Base-by-base conservation (phyloP, 1,284 basidiomycete genomes). In the Sanghuangporus sanghuang region DNA sequence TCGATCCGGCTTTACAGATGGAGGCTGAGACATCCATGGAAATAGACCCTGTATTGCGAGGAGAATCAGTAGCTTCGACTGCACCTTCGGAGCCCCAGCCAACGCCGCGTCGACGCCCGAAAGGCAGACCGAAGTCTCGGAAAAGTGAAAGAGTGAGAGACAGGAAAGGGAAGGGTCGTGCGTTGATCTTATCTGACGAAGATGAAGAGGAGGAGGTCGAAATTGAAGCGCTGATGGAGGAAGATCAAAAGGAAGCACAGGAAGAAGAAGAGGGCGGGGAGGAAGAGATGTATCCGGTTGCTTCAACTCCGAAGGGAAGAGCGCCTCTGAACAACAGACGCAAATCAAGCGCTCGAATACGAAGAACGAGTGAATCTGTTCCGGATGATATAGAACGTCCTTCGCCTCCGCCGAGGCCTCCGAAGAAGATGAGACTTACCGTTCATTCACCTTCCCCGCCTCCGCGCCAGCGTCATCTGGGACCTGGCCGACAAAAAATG, bases 51-150 rank as follows among this genome's bases (percentile, higher is more conserved):
- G 56, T 62, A 9, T 48, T 67, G 16, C 73, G 74, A 35, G 79
- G 77, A 66, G 66, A 73, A 5, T 83, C 82, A 7, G 75, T 83
- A 14, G 81, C 83, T 1, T 79, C 82, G 1, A 84, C 84, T n/a
- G 76, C 75, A 59, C 70, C 68, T 11, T 64, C 60, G 16, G 64
- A 61, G 3, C 61, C 32, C 12, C 60, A 59, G 14, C 58, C 58
- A 16, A 48, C 58, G 46, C 38, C 62, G 14, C 27, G 27, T 32
- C 27, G 27, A n/a, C 39, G 48, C 48, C 66, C 59, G 59, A 59
- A 39, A 48, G 71, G 61, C 59, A 64, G 68, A 64, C 71, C 55
- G 75, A 74, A 68, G 71, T 71, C 57, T 73, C 73, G 67, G 70
- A 68, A n/a, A 74, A 70, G 62, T 68, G 71, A 21, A 67, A 68